Conservation (phyloP, 2,329 filamentous ascomycete genomes). For the Colletotrichum melonis region DNA sequence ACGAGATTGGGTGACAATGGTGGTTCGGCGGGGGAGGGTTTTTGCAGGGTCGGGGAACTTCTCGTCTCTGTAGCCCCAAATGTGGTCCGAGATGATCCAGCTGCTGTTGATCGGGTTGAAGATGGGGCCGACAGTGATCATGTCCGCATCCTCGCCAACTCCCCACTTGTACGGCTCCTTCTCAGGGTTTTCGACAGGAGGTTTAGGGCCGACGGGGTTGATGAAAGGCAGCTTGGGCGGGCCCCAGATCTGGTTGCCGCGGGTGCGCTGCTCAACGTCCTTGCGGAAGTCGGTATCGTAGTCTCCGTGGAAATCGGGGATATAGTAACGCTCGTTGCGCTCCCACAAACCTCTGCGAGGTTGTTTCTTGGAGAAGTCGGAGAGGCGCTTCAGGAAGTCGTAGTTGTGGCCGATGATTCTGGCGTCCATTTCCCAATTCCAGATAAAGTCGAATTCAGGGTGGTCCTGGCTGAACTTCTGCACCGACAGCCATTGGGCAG, state of each 20-base stretch:
- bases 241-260: slow-evolving; percentile 74
- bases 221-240: slow-evolving; percentile 68
- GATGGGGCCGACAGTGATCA: slow-evolving; percentile 81
- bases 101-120: slow-evolving; percentile 79
- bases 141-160: slow-evolving; percentile 79
- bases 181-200: slow-evolving; percentile 66
- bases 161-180: slow-evolving; percentile 81
- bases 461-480: slow-evolving; percentile 82
- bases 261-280: slow-evolving; percentile 66
- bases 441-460: slow-evolving; percentile 83
- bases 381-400: slow-evolving; percentile 77
- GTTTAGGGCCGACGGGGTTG: slow-evolving; percentile 71
- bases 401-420: slow-evolving; percentile 86
- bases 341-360: slow-evolving; percentile 81
- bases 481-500: slow-evolving; percentile 76
- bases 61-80: slow-evolving; percentile 72
- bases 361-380: slow-evolving; percentile 72
- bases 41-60: slow-evolving; percentile 59
- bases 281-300: slow-evolving; percentile 76
- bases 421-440: slow-evolving; percentile 91
- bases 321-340: slow-evolving; percentile 78
- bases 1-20: slow-evolving; percentile 82
- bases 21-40: slow-evolving; percentile 76
- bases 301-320: slow-evolving; percentile 74
- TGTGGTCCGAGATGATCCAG: slow-evolving; percentile 77